These are phyloP conservation scores for Monosporascus sp. DNA, from an alignment of 2,329 filamentous ascomycete species.

Conservation along the genomic window DNA sequence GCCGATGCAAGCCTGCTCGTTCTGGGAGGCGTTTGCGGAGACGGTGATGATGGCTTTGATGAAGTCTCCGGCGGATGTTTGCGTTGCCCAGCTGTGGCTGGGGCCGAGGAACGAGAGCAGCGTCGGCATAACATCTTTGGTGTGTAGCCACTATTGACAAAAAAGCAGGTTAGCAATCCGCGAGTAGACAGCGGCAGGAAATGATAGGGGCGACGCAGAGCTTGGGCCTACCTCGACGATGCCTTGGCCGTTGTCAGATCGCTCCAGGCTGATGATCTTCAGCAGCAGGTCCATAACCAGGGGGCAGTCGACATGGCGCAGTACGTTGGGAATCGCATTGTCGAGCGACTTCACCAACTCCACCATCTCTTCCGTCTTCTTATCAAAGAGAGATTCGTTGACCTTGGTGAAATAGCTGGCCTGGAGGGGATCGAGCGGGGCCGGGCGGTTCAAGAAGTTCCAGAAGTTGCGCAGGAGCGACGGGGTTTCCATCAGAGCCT, in stretches of 20 bases:
- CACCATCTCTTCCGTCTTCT: slow-evolving; percentile 97
- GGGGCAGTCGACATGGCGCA: slow-evolving; percentile 92
- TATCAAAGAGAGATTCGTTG: slow-evolving; percentile 94
- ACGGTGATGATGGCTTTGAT: slow-evolving; percentile 99
- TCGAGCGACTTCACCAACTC: slow-evolving; percentile 80
- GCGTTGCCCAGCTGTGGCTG: slow-evolving; percentile 80
- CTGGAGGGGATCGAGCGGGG: slow-evolving; percentile 85
- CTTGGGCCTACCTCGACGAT: slow-evolving; percentile 73
- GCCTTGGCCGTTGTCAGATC: slow-evolving; percentile 82
- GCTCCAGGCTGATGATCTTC: slow-evolving; percentile 95
- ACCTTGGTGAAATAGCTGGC: slow-evolving; percentile 98
- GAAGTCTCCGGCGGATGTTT: slow-evolving; percentile 95
- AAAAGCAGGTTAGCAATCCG: slow-evolving; percentile 12
- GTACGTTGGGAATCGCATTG: slow-evolving; percentile 74
- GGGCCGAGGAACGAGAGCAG: slow-evolving; percentile 83
- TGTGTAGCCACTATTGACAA: slow-evolving; percentile 73
- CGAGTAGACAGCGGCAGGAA: background rate
- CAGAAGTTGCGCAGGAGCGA: slow-evolving; percentile 79
- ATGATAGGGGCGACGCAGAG: background rate
- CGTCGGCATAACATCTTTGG: slow-evolving; percentile 79
- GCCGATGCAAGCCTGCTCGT: slow-evolving; percentile 97
- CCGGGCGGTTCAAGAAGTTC: slow-evolving; percentile 78
- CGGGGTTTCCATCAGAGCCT: slow-evolving; percentile 82
- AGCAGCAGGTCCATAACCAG: slow-evolving; percentile 97
- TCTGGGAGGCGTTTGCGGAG: slow-evolving; percentile 94